Evolutionary conservation across 768 basidiomycete genomes (phyloP).

Genomic region (Pulveroboletus sp.): DNA sequence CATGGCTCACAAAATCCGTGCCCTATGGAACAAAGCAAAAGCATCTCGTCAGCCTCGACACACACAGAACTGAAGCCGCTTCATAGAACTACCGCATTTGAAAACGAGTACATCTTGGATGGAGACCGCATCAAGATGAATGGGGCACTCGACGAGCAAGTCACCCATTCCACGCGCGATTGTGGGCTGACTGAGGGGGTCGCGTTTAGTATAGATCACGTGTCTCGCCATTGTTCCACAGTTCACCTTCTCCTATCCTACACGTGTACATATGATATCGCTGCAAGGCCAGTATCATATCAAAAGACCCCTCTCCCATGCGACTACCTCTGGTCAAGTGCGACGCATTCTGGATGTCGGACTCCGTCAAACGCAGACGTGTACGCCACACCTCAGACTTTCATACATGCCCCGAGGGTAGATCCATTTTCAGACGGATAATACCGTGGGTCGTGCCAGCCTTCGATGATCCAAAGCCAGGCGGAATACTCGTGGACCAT

Average conservation of each 20-base stretch:
- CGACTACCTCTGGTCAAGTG: too few relatives aligned
- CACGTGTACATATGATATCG: neutral
- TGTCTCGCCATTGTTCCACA: neutral
- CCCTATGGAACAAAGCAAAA: slow-evolving; percentile 18
- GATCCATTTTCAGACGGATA: too few relatives aligned
- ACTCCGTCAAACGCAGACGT: too few relatives aligned
- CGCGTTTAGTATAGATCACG: neutral
- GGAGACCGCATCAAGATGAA: slow-evolving; percentile 27
- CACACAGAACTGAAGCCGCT: neutral
- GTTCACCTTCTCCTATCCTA: neutral
- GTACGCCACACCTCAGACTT: too few relatives aligned
- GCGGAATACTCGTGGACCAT: too few relatives aligned
- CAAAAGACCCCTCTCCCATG: too few relatives aligned
- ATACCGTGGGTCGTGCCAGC: too few relatives aligned
- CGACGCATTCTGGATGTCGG: too few relatives aligned
- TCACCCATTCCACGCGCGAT: slow-evolving; percentile 12
- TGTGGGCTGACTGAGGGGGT: neutral
- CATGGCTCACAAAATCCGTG: slow-evolving; percentile 32
- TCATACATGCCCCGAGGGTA: too few relatives aligned
- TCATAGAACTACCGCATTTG: slow-evolving; percentile 26
- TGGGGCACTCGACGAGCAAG: slow-evolving; percentile 28
- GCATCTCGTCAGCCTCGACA: slow-evolving; percentile 8
- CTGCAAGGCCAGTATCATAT: neutral
- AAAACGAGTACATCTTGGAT: slow-evolving; percentile 27
- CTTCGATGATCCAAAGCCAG: too few relatives aligned